Conservation (phyloP, 495 filamentous ascomycete species). For the Articulospora tetracladia region DNA sequence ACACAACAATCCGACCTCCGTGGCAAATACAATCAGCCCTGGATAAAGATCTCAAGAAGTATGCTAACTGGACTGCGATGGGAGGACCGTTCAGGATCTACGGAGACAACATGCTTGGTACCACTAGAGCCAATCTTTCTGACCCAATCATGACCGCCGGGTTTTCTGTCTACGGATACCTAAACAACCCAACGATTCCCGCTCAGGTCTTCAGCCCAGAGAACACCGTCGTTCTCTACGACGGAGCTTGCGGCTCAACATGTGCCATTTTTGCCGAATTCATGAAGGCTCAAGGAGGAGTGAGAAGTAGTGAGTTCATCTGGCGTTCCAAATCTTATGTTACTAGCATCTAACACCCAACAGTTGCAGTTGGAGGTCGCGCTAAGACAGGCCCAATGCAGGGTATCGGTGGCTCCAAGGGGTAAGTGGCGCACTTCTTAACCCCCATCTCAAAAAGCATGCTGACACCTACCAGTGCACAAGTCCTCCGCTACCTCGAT, state of each 20-base stretch:
- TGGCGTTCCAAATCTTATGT: not conserved
- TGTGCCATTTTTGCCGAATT: slow-evolving; percentile 56
- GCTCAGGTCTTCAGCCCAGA: slow-evolving; percentile 35
- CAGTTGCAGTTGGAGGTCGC: slow-evolving; percentile 47
- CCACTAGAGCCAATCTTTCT: slow-evolving; percentile 1
- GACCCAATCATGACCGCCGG: not conserved
- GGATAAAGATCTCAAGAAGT: slow-evolving; percentile 1
- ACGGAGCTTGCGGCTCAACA: slow-evolving; percentile 60
- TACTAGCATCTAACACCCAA: slow-evolving; percentile 18
- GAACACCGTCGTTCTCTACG: slow-evolving; percentile 40
- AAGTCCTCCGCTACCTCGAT: not conserved
- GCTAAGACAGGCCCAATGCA: slow-evolving; percentile 39
- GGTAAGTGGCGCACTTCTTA: not conserved
- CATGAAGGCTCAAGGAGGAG: slow-evolving; percentile 46
- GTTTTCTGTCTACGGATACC: slow-evolving; percentile 12
- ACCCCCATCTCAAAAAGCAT: not conserved
- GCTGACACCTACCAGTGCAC: not conserved
- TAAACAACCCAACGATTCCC: not conserved
- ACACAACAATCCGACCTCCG: not conserved
- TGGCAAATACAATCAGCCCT: not conserved
- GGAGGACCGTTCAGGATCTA: not conserved
- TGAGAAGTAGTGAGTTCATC: slow-evolving; percentile 36
- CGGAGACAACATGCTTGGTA: slow-evolving; percentile 6
- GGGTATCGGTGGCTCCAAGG: slow-evolving; percentile 14
- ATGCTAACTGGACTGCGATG: not conserved